Conservation (phyloP, 2,329 filamentous ascomycete genomes). For the Botrytis cinerea region DNA sequence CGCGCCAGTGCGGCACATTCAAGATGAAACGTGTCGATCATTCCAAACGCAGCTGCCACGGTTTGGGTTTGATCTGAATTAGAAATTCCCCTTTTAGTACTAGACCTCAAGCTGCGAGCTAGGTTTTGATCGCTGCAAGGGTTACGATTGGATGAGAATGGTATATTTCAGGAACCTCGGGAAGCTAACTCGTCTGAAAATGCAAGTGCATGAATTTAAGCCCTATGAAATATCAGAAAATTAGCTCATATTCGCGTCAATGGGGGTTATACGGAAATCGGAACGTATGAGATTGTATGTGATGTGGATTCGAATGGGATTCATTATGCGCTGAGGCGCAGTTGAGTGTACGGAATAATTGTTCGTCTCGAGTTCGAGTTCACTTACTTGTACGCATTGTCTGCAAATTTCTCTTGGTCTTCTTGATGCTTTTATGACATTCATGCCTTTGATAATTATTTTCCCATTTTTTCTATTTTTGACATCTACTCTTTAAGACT, state of each 20-base stretch:
- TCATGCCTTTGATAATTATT: constrained; percentile 8
- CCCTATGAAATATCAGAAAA: not conserved
- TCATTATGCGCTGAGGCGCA: not conserved
- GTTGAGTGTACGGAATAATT: not conserved
- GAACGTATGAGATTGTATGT: constrained; percentile 1
- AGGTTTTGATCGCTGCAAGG: not conserved
- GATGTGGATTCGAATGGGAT: not conserved
- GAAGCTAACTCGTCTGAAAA: not conserved
- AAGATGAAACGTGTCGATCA: not conserved
- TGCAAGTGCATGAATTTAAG: not conserved
- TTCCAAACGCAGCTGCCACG: constrained; percentile 2
- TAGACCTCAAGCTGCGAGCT: not conserved
- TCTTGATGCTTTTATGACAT: not conserved
- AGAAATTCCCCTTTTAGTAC: not conserved
- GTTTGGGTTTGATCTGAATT: not conserved
- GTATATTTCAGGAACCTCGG: not conserved
- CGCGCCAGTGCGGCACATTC: not conserved
- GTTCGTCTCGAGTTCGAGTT: constrained; percentile 4
- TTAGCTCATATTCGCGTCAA: not conserved
- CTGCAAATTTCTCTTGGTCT: not conserved
- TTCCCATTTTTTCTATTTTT: not conserved
- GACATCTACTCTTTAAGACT: not conserved
- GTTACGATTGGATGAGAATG: not conserved
- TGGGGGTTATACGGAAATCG: not conserved
- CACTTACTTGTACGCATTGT: not conserved